These are phyloP conservation scores for Cryptosporidium bovis DNA, from an alignment of 169 alveolate genomes.

Conservation along the genomic window DNA sequence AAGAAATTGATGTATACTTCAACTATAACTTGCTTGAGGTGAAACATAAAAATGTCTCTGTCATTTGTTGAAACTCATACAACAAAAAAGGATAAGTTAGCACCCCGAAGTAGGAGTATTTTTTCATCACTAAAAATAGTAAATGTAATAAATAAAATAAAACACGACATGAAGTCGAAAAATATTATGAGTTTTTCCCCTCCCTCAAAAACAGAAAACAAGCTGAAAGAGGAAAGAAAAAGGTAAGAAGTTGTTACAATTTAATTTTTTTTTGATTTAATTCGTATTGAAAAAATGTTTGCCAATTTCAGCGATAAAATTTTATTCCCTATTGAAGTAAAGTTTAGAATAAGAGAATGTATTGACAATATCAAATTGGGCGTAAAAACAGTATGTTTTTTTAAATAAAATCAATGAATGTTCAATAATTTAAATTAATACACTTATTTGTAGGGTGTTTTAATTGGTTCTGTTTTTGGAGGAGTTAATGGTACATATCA, in stretches of 20 bases:
- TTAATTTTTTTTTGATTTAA: neutral
- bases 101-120: too few species aligned
- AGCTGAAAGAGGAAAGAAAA: neutral
- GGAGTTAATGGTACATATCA: conserved; percentile 88
- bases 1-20: too few species aligned
- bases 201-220: too few species aligned
- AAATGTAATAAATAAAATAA: too few species aligned
- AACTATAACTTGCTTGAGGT: too few species aligned
- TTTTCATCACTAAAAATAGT: too few species aligned
- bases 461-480: conserved; percentile 92
- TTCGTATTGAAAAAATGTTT: neutral
- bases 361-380: conserved; percentile 90
- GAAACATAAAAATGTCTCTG: too few species aligned
- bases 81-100: too few species aligned
- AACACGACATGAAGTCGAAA: too few species aligned
- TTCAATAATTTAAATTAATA: neutral
- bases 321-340: conserved; percentile 27
- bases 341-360: conserved; percentile 85
- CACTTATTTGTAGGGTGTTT: conserved; percentile 83
- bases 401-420: neutral
- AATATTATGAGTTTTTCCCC: too few species aligned
- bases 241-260: neutral
- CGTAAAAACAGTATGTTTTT: conserved; percentile 84
- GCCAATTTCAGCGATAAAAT: conserved; percentile 4
- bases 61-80: too few species aligned